These are phyloP conservation scores for Aureobasidium sp. DNA, from an alignment of 2,329 filamentous ascomycete genomes.

Conservation along the genomic window DNA sequence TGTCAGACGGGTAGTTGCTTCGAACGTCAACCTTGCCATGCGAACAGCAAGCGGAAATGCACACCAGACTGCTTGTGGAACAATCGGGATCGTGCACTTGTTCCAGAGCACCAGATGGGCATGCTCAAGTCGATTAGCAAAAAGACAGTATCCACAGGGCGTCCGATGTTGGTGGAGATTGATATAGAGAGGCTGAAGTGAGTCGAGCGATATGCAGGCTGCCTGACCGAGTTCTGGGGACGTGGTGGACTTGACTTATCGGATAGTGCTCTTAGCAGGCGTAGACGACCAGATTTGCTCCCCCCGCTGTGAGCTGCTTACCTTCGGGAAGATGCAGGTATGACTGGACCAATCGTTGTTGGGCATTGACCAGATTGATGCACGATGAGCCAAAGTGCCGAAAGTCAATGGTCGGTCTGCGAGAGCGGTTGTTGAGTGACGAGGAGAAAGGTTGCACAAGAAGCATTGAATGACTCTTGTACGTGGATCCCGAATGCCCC, in stretches of 20 bases:
- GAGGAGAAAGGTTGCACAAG: background rate
- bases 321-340: background rate
- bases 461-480: background rate
- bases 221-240: background rate
- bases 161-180: background rate
- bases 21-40: background rate
- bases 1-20: background rate
- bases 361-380: background rate
- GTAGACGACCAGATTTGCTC: background rate
- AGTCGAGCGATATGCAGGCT: background rate
- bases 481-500: background rate
- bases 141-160: background rate
- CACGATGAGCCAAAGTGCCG: background rate
- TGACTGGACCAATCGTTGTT: background rate
- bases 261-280: background rate
- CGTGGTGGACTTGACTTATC: background rate
- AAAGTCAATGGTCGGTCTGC: background rate
- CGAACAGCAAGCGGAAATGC: slow-evolving; percentile 6
- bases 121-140: background rate
- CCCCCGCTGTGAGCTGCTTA: background rate
- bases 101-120: background rate
- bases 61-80: background rate
- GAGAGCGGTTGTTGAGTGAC: background rate
- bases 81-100: background rate
- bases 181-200: background rate